A percentile compares a stretch with the other conserved stretches of the same genome.
Conservation (phyloP, 108 stramenopile species). For the Nitzschia palea region DNA sequence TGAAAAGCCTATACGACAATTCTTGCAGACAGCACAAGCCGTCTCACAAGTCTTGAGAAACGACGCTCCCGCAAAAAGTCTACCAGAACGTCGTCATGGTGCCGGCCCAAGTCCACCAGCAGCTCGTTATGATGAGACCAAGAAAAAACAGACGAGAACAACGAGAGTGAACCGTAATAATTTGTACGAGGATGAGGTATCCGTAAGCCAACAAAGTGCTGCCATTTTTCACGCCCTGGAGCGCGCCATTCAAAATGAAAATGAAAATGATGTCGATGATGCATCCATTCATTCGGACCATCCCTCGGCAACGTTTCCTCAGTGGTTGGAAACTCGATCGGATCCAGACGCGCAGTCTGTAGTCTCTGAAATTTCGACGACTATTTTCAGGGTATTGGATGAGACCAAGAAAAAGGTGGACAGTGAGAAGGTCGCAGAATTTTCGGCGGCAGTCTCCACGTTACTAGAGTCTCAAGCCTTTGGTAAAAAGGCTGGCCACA, state of each 20-base stretch:
- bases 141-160: background rate
- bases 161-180: background rate
- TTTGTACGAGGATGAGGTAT: slow-evolving; percentile 14
- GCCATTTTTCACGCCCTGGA: slow-evolving; percentile 14
- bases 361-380: background rate
- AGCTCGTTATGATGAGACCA: background rate
- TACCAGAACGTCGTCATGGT: slow-evolving; percentile 3
- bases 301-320: background rate
- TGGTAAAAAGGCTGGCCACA: background rate
- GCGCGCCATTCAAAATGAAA: background rate
- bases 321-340: slow-evolving; percentile 4
- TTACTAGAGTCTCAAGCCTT: background rate
- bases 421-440: slow-evolving; percentile 4
- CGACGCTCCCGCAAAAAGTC: slow-evolving; percentile 1
- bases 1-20: slow-evolving; percentile 19
- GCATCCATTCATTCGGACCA: background rate
- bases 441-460: slow-evolving; percentile 11
- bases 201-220: slow-evolving; percentile 6
- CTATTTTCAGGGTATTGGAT: slow-evolving; percentile 1
- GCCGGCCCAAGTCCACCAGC: too few species aligned
- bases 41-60: slow-evolving; percentile 18
- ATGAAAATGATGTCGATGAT: background rate
- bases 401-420: slow-evolving; percentile 3
- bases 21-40: slow-evolving; percentile 28
- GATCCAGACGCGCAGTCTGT: background rate